phyloP scores from a whole-genome alignment of 352 stramenopile genomes.

The Phytophthora hybrid region DNA sequence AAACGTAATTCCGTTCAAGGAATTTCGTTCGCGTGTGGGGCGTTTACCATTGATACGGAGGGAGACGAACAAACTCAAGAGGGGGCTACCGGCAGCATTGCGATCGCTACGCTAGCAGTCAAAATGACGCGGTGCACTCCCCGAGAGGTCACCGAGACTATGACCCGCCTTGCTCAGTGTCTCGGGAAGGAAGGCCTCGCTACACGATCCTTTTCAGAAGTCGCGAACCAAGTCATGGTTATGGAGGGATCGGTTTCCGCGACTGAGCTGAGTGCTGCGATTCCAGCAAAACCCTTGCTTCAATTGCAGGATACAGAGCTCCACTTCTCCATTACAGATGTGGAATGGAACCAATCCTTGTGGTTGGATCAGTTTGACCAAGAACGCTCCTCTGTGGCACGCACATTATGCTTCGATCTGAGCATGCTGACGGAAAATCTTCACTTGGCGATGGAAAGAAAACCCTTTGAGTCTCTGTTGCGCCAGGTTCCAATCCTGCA shows the following conservation, averaged over 20 bases:
- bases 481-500: conserved; percentile 39
- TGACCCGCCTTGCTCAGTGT: conserved; percentile 45
- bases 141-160: conserved; percentile 47
- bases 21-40: conserved; percentile 41
- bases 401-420: conserved; percentile 35
- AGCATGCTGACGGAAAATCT: conserved; percentile 32
- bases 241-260: conserved; percentile 48
- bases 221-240: conserved; percentile 36
- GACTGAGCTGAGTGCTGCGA: conserved; percentile 16
- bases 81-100: conserved; percentile 15
- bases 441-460: conserved; percentile 24
- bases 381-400: conserved; percentile 1
- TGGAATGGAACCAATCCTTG: conserved; percentile 40
- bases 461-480: conserved; percentile 18
- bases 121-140: conserved; percentile 55
- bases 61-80: conserved; percentile 1
- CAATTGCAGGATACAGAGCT: conserved; percentile 35
- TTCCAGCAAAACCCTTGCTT: conserved; percentile 22
- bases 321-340: conserved; percentile 59
- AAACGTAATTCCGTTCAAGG: conserved; percentile 36
- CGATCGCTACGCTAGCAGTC: conserved; percentile 41
- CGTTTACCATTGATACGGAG: conserved; percentile 34
- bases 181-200: conserved; percentile 20
- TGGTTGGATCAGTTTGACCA: conserved; percentile 10
- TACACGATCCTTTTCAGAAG: conserved; percentile 29